Conservation (phyloP, 2,329 filamentous ascomycete genomes). For the Fusarium globosum region DNA sequence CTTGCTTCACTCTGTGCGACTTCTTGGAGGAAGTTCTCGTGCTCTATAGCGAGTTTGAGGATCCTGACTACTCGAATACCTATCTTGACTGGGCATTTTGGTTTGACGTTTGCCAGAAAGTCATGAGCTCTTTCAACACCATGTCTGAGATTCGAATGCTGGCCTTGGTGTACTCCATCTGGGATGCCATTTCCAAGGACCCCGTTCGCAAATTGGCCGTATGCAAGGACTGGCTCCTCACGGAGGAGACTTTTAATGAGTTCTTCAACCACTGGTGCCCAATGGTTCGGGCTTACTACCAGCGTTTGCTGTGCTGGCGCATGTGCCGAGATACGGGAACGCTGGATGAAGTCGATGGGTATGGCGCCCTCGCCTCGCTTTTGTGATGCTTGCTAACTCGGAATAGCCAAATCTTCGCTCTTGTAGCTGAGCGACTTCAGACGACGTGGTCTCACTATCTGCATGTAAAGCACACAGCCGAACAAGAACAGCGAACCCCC, state of each 20-base stretch:
- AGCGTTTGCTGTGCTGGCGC: conserved; percentile 90
- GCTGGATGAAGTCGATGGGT: conserved; percentile 73
- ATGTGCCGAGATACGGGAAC: conserved; percentile 80
- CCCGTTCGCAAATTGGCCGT: conserved; percentile 74
- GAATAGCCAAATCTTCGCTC: conserved; percentile 73
- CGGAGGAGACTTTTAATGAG: conserved; percentile 78
- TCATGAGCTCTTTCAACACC: conserved; percentile 86
- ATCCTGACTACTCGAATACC: conserved; percentile 51
- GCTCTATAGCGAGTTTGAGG: conserved; percentile 65
- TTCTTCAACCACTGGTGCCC: conserved; percentile 96
- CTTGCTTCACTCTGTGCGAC: conserved; percentile 91
- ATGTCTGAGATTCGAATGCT: conserved; percentile 89
- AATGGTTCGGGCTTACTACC: conserved; percentile 93
- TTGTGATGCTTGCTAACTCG: conserved; percentile 39
- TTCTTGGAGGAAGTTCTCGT: conserved; percentile 85
- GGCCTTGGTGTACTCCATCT: conserved; percentile 82
- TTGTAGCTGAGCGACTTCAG: conserved; percentile 74
- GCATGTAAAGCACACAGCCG: conserved; percentile 76
- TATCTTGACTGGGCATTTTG: conserved; percentile 86
- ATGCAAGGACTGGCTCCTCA: conserved; percentile 80
- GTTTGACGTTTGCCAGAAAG: conserved; percentile 81
- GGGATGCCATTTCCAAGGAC: conserved; percentile 77
- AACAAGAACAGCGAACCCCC: conserved; percentile 62
- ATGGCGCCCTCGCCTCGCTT: conserved; percentile 51
- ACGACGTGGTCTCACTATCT: conserved; percentile 84